phyloP scores from a whole-genome alignment of 1,139 yeast species.

The Yamadazyma friedrichii region DNA sequence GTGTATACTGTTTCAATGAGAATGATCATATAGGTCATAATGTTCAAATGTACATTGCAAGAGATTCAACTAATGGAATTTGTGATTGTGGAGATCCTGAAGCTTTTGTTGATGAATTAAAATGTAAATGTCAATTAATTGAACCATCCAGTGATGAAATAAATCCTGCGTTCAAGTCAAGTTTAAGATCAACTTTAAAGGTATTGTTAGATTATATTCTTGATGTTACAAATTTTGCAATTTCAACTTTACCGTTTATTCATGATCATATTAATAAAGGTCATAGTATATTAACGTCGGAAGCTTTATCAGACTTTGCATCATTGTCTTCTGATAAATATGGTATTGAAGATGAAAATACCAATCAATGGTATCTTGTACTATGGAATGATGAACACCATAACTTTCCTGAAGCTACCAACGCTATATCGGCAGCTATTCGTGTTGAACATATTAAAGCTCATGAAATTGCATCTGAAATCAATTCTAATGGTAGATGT shows the following conservation, averaged over 20 bases:
- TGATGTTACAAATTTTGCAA: conserved; percentile 41
- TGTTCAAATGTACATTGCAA: conserved; percentile 52
- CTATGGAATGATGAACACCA: conserved; percentile 79
- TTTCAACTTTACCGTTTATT: conserved; percentile 35
- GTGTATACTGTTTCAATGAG: conserved; percentile 67
- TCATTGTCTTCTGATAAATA: conserved; percentile 29
- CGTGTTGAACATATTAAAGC: conserved; percentile 25
- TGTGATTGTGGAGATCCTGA: conserved; percentile 94
- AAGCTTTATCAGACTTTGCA: conserved; percentile 26
- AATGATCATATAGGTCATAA: conserved; percentile 65
- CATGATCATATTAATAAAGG: conserved; percentile 26
- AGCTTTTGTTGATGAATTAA: conserved; percentile 62
- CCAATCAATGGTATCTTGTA: conserved; percentile 43
- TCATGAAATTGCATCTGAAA: conserved; percentile 30
- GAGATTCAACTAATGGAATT: conserved; percentile 54
- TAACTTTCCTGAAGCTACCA: conserved; percentile 48
- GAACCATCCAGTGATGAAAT: conserved; percentile 10
- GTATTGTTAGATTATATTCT: conserved; percentile 48
- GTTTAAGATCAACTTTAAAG: conserved; percentile 31
- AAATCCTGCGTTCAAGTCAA: conserved; percentile 14
- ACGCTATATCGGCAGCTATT: conserved; percentile 38
- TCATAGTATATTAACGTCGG: conserved; percentile 21
- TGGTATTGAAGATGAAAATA: conserved; percentile 26
- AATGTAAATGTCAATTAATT: conserved; percentile 45
- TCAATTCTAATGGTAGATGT: conserved; percentile 34